Base-by-base conservation (phyloP, 228 moss, liverwort and hornwort species). In the Sphagnum magellanicum region DNA sequence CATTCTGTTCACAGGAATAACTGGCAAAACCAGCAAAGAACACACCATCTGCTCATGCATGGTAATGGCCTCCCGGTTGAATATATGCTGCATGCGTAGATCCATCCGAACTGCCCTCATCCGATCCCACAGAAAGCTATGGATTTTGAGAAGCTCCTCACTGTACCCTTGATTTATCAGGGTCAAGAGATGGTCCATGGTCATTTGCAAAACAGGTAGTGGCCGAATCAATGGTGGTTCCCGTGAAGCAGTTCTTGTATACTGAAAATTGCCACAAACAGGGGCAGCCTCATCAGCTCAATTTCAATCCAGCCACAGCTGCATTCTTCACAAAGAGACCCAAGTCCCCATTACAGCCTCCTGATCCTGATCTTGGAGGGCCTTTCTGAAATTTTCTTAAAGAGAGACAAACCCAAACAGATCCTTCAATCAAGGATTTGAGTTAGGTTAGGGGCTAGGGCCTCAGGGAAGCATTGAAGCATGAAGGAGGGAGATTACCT, bases 51-150 rank as follows among this genome's bases (percentile, higher is more conserved):
- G 94, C 70, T 98, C 94, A 67, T 94, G 98, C 98, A 98, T 92
- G 13, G 77, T 84, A 59, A 94, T 92, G 63, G 98, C 94, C 59
- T 94, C 98, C 60, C 82, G 87, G 69, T 89, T 90, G 63, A 98
- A 94, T 57, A 94, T 89, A 65, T 98, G 98, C 62, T 98, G 98
- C 98, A 98, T 98, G 67, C 98, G 87, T 80, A 98, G 74, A 77
- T 98, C 98, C 98, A 98, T 98, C 59, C 98, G 82, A 69, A 94
- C 98, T 59, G 98, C 98, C 79, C 98, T 86, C 98, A 98, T 98
- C 61, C 98, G 87, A 77, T 98, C 98, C 98, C 98, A 98, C 65
- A 98, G 73, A 69, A 98, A 98, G 82, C 79, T 92, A 73, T 98
- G 94, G 48, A 98, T 81, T 58, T 82, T 82, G 59, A 98, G 84